phyloP scores from a whole-genome alignment of 2,329 filamentous ascomycete genomes.

The Fusarium fujikuroi region DNA sequence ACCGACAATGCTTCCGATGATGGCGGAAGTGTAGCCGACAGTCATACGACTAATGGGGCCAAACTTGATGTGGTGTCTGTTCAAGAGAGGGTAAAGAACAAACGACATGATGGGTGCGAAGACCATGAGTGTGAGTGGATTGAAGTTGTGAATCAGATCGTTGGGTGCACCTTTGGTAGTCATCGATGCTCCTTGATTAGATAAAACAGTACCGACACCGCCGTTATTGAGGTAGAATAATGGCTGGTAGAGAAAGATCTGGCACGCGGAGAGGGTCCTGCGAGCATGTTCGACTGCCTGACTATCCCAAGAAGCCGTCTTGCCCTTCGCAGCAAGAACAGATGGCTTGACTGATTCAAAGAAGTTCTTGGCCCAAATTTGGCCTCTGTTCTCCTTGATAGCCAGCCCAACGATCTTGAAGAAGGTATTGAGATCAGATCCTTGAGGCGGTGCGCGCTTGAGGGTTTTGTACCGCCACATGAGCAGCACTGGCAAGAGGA shows the following conservation, averaged over 20 bases:
- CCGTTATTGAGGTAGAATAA: not conserved
- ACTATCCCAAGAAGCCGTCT: not conserved
- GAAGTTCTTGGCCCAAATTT: not conserved
- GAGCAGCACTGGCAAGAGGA: slow-evolving; percentile 60
- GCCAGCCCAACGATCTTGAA: not conserved
- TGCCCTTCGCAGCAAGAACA: not conserved
- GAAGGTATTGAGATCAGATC: not conserved
- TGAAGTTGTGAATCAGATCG: slow-evolving; percentile 69
- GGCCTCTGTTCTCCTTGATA: not conserved
- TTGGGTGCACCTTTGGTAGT: slow-evolving; percentile 64
- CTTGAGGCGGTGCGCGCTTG: not conserved
- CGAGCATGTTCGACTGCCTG: not conserved
- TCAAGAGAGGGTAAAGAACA: slow-evolving; percentile 66
- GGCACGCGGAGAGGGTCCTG: not conserved
- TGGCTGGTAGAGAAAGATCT: not conserved
- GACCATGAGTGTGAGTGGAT: slow-evolving; percentile 68
- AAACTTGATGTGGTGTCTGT: slow-evolving; percentile 62
- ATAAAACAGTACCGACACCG: not conserved
- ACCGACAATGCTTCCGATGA: not conserved
- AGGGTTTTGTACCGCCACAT: not conserved
- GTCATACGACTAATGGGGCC: slow-evolving; percentile 68
- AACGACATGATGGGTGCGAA: slow-evolving; percentile 44
- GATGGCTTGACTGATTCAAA: not conserved
- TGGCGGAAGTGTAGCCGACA: slow-evolving; percentile 65
- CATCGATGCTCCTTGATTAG: slow-evolving; percentile 38